phyloP scores from a whole-genome alignment of 768 basidiomycete genomes.

The Rhodotorula kratochvilovae region DNA sequence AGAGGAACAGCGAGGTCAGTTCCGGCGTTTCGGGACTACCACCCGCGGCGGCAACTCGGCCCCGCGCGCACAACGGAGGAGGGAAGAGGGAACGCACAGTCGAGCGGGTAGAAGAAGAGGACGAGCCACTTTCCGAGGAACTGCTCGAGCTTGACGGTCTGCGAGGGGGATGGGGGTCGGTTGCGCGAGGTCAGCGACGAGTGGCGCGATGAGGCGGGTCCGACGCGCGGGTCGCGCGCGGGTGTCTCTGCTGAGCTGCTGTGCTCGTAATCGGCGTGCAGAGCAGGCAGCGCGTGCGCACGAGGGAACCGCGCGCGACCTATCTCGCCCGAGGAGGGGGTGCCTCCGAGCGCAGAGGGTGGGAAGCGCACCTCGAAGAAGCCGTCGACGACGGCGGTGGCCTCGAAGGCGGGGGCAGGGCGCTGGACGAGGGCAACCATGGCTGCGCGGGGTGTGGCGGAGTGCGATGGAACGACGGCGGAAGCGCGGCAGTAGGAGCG shows the following conservation, averaged over 20 bases:
- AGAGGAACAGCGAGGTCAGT: background rate
- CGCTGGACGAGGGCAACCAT: conserved; percentile 64
- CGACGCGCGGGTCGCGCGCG: too few species aligned
- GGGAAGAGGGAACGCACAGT: conserved; percentile 44
- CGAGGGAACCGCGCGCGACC: too few species aligned
- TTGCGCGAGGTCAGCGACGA: conserved; percentile 39
- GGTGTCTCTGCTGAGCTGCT: too few species aligned
- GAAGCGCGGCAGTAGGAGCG: too few species aligned
- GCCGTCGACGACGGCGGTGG: conserved; percentile 67
- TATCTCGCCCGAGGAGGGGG: too few species aligned
- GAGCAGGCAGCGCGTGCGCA: too few species aligned
- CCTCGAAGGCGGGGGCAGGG: conserved; percentile 73
- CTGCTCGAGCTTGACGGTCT: conserved; percentile 22
- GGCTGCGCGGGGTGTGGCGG: background rate
- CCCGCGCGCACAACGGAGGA: too few species aligned
- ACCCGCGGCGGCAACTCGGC: too few species aligned
- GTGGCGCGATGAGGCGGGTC: conserved; percentile 30
- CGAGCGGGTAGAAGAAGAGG: conserved; percentile 91
- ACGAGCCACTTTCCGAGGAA: conserved; percentile 60
- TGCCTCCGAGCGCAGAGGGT: too few species aligned
- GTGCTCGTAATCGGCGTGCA: too few species aligned
- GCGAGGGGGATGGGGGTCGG: background rate
- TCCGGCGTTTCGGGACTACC: too few species aligned
- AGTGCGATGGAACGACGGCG: background rate
- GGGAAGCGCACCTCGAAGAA: conserved; percentile 55